Evolutionary conservation across 805 yeast genomes (phyloP), one percentile per base, ranked within the genome.

Genomic region (Ogataea nitratoaversa): DNA sequence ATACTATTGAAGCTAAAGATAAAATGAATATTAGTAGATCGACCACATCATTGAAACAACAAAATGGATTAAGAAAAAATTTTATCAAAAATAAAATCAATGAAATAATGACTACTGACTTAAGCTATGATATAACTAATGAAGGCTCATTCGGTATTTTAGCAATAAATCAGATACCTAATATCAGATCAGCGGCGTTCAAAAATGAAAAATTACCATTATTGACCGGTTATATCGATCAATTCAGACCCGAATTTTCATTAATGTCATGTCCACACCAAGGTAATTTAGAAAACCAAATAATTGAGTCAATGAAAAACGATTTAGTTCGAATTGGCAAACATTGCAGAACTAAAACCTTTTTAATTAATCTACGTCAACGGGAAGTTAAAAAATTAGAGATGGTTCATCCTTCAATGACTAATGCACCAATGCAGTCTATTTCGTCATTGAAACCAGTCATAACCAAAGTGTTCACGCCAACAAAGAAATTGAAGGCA

Each of bases 241-340:
- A 73, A 42, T 76, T 66, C 46, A 54, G 78, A 31, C 75, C 79
- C 0, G 81, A 76, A 47, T 76, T 70, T 48, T 56, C 62, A 12
- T 44, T 76, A 20, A 76, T 72, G 61, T 67, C 78, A 23, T 76
- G 81, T 47, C 75, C 79, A 0, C 60, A 63, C 12, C 65, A 64
- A 36, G 64, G 68, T 17, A 66, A 68, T 42, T 56, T 73, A 25
- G 79, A 75, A 43, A 54, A 58, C 6, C 68, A 65, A 35, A 67
- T 76, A 16, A 53, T 63, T 36, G 63, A 58, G 20, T 56, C 76
- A 8, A 70, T 76, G 76, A 70, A 64, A 41, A 71, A 71, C 44
- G 81, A 76, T 48, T 57, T 74, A 12, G 5, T 30, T 17, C 30
- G 37, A 18, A 37, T 50, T 42, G 56, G 56, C 8, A 35, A 38